phyloP scores from a whole-genome alignment of 176 grass and related monocot genomes.

The Elaeis guineensis region DNA sequence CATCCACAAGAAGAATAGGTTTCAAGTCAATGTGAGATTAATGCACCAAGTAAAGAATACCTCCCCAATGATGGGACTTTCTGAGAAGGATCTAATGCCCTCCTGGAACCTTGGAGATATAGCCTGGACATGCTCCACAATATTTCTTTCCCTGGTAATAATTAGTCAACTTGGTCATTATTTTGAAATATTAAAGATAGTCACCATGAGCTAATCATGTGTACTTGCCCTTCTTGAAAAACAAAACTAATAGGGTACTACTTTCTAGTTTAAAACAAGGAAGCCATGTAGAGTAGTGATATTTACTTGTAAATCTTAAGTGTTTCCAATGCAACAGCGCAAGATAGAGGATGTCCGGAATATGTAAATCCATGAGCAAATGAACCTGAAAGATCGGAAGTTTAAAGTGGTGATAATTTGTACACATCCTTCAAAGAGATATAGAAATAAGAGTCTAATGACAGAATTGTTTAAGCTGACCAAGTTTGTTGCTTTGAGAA shows the following conservation, averaged over 20 bases:
- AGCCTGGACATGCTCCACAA: conserved; percentile 57
- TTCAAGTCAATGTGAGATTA: too few species aligned
- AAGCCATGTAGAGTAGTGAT: neutral
- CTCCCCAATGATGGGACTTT: conserved; percentile 86
- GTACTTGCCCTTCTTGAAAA: too few species aligned
- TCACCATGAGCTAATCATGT: too few species aligned
- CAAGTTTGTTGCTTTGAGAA: conserved; percentile 96
- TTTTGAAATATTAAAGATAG: neutral
- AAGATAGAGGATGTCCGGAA: conserved; percentile 82
- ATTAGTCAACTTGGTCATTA: conserved; percentile 8
- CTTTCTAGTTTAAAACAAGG: neutral
- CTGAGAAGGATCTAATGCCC: conserved; percentile 54
- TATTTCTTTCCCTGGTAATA: conserved; percentile 73
- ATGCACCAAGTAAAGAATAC: conserved; percentile 25
- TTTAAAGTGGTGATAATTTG: too few species aligned
- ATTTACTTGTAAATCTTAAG: conserved; percentile 73
- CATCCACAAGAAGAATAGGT: conserved; percentile 5
- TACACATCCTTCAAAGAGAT: too few species aligned
- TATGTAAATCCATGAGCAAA: conserved; percentile 98
- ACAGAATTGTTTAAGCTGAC: conserved; percentile 26
- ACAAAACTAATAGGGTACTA: neutral
- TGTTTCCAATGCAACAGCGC: conserved; percentile 84
- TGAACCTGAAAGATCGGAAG: conserved; percentile 39
- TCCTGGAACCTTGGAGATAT: conserved; percentile 72
- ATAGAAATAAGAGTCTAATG: too few species aligned